Conservation (phyloP, 176 grass and related monocot genomes). For the Avena sativa region DNA sequence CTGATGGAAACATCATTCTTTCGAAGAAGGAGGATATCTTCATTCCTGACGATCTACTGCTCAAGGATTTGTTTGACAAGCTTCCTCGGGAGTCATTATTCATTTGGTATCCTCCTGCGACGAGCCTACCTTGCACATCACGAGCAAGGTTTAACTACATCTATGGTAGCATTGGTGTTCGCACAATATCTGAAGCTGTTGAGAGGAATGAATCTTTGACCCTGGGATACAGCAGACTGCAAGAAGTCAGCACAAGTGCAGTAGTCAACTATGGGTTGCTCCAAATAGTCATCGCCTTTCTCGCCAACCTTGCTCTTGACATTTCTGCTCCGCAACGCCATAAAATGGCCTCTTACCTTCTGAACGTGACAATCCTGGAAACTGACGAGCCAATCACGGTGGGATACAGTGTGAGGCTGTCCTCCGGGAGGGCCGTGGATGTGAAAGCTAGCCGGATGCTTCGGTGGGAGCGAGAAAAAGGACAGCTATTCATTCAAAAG, state of each 20-base stretch:
- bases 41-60: constrained; percentile 68
- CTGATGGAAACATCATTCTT: constrained; percentile 41
- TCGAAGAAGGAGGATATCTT: constrained; percentile 43
- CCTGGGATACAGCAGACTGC: neutral
- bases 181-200: constrained; percentile 55
- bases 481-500: constrained; percentile 43
- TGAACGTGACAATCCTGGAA: constrained; percentile 52
- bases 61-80: constrained; percentile 67
- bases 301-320: constrained; percentile 45
- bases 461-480: constrained; percentile 59
- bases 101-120: constrained; percentile 59
- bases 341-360: constrained; percentile 41
- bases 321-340: constrained; percentile 46
- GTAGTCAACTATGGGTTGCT: constrained; percentile 38
- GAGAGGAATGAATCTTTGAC: constrained; percentile 45
- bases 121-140: constrained; percentile 26
- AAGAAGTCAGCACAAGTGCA: no score
- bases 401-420: constrained; percentile 50
- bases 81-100: constrained; percentile 44
- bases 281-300: constrained; percentile 52
- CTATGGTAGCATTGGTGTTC: constrained; percentile 55
- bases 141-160: constrained; percentile 51
- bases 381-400: constrained; percentile 46
- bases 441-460: constrained; percentile 48
- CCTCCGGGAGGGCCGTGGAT: constrained; percentile 29